Percentiles rank a stretch among this genome's conserved stretches.
Conservation (phyloP, 306 rosid genomes). For the Malus sylvestris region DNA sequence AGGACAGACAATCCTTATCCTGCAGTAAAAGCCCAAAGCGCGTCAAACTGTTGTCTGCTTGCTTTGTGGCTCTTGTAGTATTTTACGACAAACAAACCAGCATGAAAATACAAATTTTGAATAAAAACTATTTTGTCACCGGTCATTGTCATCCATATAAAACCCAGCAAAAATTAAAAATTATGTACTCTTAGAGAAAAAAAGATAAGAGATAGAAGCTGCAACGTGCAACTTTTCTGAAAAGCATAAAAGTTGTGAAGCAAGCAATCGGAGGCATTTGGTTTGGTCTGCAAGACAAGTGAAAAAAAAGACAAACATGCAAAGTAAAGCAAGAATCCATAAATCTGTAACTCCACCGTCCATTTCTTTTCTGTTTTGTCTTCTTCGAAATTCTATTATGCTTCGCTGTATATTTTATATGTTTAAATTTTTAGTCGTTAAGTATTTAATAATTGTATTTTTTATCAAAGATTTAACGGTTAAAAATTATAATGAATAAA, state of each 20-base stretch:
- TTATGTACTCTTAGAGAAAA: background rate
- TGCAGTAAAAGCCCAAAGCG: background rate
- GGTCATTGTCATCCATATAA: slow-evolving; percentile 34
- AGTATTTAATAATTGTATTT: too few species aligned
- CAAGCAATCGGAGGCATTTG: slow-evolving; percentile 35
- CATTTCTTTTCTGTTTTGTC: background rate
- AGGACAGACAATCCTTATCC: too few species aligned
- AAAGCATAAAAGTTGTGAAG: slow-evolving; percentile 48
- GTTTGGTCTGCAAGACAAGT: slow-evolving; percentile 27
- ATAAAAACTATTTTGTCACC: slow-evolving; percentile 8
- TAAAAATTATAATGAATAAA: too few species aligned
- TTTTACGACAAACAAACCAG: background rate
- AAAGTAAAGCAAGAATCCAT: slow-evolving; percentile 5
- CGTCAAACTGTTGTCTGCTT: background rate
- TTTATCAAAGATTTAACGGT: background rate
- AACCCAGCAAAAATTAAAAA: background rate
- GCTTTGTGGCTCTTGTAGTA: slow-evolving; percentile 1
- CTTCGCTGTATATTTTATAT: too few species aligned
- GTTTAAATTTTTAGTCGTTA: too few species aligned
- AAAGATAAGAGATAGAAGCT: slow-evolving; percentile 5
- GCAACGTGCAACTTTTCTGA: slow-evolving; percentile 35
- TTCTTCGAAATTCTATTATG: too few species aligned
- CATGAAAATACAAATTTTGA: background rate
- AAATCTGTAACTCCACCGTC: slow-evolving; percentile 19
- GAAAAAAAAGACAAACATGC: slow-evolving; percentile 28